Evolutionary conservation across 2,329 filamentous ascomycete species (phyloP).

Genomic region (Canariomyces notabilis): DNA sequence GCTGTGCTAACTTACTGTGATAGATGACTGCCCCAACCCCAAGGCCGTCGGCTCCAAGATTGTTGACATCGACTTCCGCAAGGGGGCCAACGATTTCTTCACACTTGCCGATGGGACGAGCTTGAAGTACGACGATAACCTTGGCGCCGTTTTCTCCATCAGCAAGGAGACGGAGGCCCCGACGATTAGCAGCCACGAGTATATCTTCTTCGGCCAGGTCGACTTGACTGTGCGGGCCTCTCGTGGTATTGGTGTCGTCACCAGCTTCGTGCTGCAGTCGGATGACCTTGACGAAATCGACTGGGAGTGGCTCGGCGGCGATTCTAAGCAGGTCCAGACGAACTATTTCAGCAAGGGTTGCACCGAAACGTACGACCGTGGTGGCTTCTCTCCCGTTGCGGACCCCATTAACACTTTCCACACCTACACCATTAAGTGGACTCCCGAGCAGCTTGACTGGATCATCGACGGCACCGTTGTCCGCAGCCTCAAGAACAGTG

Average conservation of each 20-base stretch:
- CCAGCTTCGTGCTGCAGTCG: conserved; percentile 83
- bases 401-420: conserved; percentile 51
- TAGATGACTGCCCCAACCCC: conserved; percentile 61
- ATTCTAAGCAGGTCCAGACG: conserved; percentile 70
- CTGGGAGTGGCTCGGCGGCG: conserved; percentile 88
- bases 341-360: conserved; percentile 81
- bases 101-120: conserved; percentile 42
- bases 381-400: conserved; percentile 54
- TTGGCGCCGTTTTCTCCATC: conserved; percentile 62
- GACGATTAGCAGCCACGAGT: conserved; percentile 73
- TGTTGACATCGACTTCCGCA: conserved; percentile 66
- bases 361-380: conserved; percentile 65
- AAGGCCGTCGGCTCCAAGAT: conserved; percentile 64
- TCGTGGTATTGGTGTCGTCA: conserved; percentile 79
- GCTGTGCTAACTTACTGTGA: conserved; percentile 3
- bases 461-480: conserved; percentile 48
- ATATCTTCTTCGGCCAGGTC: conserved; percentile 94
- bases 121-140: conserved; percentile 40
- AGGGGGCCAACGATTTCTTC: conserved; percentile 59
- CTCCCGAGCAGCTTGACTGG: conserved; percentile 52
- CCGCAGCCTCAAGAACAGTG: conserved; percentile 43
- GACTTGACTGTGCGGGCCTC: conserved; percentile 75
- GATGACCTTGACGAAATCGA: conserved; percentile 92
- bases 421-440: conserved; percentile 67
- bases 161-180: conserved; percentile 59